Evolutionary conservation across 2,329 filamentous ascomycete species (phyloP).

Genomic region (Ascochyta koolunga): DNA sequence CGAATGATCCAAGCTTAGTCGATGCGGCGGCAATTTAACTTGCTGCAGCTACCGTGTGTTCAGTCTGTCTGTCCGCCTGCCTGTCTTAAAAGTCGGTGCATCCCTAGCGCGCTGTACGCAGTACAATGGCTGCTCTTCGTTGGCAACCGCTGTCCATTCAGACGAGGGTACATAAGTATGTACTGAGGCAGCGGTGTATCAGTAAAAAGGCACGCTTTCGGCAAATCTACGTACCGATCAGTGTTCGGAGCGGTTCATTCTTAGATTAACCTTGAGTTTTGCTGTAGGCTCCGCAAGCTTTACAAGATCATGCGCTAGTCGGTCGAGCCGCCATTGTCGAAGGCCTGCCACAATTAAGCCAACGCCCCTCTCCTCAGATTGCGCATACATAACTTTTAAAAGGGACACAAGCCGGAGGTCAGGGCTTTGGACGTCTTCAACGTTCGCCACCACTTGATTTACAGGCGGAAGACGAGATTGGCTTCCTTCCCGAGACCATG

Average conservation of each 20-base stretch:
- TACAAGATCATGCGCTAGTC: constrained; percentile 14
- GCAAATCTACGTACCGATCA: constrained; percentile 6
- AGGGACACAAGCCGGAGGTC: neutral
- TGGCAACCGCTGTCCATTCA: neutral
- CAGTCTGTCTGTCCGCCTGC: neutral
- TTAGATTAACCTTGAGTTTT: constrained; percentile 10
- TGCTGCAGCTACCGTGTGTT: constrained; percentile 8
- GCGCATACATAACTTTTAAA: constrained; percentile 2
- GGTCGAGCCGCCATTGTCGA: constrained; percentile 17
- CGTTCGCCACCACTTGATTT: constrained; percentile 22
- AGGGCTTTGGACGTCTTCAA: constrained; percentile 7
- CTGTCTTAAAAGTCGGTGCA: constrained; percentile 6
- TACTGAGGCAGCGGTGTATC: constrained; percentile 1
- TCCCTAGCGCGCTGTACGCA: constrained; percentile 4
- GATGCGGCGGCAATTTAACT: constrained; percentile 2
- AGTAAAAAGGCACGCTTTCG: constrained; percentile 1
- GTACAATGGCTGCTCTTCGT: neutral
- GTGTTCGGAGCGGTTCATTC: constrained; percentile 10
- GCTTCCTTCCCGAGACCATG: constrained; percentile 44
- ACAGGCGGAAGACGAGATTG: constrained; percentile 24
- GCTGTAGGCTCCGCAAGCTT: constrained; percentile 13
- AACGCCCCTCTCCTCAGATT: constrained; percentile 9
- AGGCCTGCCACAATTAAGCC: constrained; percentile 11
- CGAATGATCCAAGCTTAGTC: neutral
- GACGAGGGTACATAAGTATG: constrained; percentile 4